A percentile compares a stretch with the other conserved stretches of the same genome.
These are phyloP conservation scores for Athelia sp. DNA, from an alignment of 1,284 basidiomycete species.

Conservation along the genomic window DNA sequence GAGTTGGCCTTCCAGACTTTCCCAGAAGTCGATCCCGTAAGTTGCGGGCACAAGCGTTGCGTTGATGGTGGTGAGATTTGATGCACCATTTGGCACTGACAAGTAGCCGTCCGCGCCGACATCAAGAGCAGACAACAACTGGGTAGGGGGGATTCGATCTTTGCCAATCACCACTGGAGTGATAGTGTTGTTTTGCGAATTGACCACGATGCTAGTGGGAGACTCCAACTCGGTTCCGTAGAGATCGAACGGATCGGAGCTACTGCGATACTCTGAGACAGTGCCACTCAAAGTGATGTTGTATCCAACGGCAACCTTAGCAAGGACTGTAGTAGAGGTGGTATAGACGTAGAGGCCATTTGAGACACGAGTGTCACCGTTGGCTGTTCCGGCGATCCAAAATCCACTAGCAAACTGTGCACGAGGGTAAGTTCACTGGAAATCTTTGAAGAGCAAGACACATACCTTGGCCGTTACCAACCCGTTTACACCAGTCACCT, in stretches of 20 bases:
- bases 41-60: slow-evolving; percentile 42
- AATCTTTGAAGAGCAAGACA: background rate
- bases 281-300: slow-evolving; percentile 40
- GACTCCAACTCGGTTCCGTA: slow-evolving; percentile 45
- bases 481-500: slow-evolving; percentile 37
- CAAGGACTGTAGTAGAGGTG: slow-evolving; percentile 29
- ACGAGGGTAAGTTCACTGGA: too few species aligned
- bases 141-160: slow-evolving; percentile 50
- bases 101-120: slow-evolving; percentile 49
- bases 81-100: slow-evolving; percentile 51
- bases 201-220: slow-evolving; percentile 39
- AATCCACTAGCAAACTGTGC: slow-evolving; percentile 36
- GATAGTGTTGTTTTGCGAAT: slow-evolving; percentile 31
- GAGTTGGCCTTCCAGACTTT: slow-evolving; percentile 55
- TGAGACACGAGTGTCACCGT: slow-evolving; percentile 42
- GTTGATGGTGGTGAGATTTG: slow-evolving; percentile 39
- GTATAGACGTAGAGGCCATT: slow-evolving; percentile 52
- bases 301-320: slow-evolving; percentile 43
- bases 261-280: slow-evolving; percentile 48
- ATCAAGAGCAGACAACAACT: slow-evolving; percentile 45
- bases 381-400: slow-evolving; percentile 45
- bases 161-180: slow-evolving; percentile 45
- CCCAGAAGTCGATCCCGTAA: slow-evolving; percentile 63
- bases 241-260: slow-evolving; percentile 38
- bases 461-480: slow-evolving; percentile 51